phyloP scores from a whole-genome alignment of 2,329 filamentous ascomycete species.

The Verruconis gallopava region DNA sequence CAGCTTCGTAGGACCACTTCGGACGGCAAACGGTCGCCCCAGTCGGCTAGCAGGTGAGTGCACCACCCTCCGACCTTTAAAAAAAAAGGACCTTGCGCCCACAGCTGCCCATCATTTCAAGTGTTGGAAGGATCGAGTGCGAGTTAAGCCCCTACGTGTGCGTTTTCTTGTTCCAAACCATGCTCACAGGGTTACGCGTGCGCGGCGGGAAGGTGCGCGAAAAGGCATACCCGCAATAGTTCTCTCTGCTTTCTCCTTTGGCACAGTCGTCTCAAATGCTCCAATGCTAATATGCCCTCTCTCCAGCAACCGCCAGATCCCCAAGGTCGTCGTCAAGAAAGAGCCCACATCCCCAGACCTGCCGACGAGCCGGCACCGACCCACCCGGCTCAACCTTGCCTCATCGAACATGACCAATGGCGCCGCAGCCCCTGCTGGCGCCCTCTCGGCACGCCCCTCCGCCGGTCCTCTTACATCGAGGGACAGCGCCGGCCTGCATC shows the following conservation, averaged over 20 bases:
- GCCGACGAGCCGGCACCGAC: slow-evolving; percentile 58
- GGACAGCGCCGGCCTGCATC: slow-evolving; percentile 57
- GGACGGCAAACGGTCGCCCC: slow-evolving; percentile 41
- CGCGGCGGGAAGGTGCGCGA: background rate
- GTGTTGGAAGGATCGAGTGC: slow-evolving; percentile 6
- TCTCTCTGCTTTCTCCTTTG: background rate
- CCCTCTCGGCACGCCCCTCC: slow-evolving; percentile 52
- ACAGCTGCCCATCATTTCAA: slow-evolving; percentile 4
- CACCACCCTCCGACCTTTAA: too few species aligned
- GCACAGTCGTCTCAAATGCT: background rate
- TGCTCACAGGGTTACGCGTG: background rate
- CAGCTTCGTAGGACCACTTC: slow-evolving; percentile 22
- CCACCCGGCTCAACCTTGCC: slow-evolving; percentile 65
- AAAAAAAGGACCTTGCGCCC: too few species aligned
- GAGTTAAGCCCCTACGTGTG: background rate
- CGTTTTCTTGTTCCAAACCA: background rate
- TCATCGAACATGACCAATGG: slow-evolving; percentile 16
- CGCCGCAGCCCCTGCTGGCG: slow-evolving; percentile 22
- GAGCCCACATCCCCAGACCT: slow-evolving; percentile 87
- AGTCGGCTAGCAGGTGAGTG: slow-evolving; percentile 17
- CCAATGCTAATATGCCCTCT: background rate
- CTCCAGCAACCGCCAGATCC: slow-evolving; percentile 19
- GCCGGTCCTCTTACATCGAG: slow-evolving; percentile 61
- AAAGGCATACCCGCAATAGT: background rate
- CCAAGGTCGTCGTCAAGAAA: slow-evolving; percentile 91